Conservation (phyloP, 768 basidiomycete genomes). For the Russula brevipes region DNA sequence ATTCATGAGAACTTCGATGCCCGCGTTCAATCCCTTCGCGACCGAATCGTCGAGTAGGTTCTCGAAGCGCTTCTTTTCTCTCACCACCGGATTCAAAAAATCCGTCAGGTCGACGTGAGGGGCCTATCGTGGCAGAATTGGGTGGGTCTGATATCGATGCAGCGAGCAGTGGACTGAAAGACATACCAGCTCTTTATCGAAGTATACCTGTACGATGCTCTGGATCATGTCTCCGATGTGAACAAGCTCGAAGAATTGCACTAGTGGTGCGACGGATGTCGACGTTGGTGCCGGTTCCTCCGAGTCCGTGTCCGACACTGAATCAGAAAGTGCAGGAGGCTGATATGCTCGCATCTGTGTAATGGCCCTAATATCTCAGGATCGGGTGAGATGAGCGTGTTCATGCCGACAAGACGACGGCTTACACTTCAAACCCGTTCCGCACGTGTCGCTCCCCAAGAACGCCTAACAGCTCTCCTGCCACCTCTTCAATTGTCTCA, state of each 20-base stretch:
- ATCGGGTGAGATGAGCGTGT: background rate
- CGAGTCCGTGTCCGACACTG: constrained; percentile 61
- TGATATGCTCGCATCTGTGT: constrained; percentile 87
- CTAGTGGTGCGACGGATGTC: constrained; percentile 69
- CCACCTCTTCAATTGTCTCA: constrained; percentile 92
- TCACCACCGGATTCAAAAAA: constrained; percentile 85
- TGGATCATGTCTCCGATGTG: constrained; percentile 97
- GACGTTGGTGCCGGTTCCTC: constrained; percentile 38
- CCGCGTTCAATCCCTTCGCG: constrained; percentile 88
- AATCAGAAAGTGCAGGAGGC: constrained; percentile 59
- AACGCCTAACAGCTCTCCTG: constrained; percentile 75
- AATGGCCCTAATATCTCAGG: constrained; percentile 55
- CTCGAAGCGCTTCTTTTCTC: constrained; percentile 97
- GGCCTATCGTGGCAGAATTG: constrained; percentile 41
- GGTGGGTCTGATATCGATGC: background rate
- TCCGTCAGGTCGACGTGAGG: constrained; percentile 89
- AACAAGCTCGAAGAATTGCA: constrained; percentile 97
- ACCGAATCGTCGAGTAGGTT: constrained; percentile 89
- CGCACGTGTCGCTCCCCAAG: constrained; percentile 74
- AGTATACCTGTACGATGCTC: constrained; percentile 96
- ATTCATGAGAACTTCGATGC: constrained; percentile 92
- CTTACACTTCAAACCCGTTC: constrained; percentile 62
- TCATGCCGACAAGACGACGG: background rate
- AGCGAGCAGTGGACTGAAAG: background rate
- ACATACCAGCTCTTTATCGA: constrained; percentile 88